Conservation (phyloP, 1,284 basidiomycete species). For the Leccinum subrobustum region DNA sequence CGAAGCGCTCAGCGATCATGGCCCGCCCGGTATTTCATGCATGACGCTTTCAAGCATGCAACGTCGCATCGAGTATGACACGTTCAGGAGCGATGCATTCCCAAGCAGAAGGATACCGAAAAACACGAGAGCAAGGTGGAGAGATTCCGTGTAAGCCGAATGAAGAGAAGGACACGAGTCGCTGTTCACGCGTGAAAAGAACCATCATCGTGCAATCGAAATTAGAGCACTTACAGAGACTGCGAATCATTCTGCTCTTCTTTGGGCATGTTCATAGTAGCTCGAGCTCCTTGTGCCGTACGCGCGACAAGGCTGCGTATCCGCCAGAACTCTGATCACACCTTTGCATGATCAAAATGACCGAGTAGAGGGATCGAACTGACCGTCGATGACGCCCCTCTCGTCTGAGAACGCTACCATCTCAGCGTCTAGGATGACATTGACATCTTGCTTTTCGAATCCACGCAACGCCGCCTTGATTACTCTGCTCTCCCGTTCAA, state of each 20-base stretch:
- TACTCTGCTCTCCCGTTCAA: not conserved
- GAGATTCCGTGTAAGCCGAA: constrained; percentile 42
- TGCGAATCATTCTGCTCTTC: constrained; percentile 18
- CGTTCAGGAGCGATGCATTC: constrained; percentile 47
- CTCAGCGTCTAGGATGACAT: constrained; percentile 80
- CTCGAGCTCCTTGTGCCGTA: constrained; percentile 55
- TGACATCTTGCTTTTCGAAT: constrained; percentile 35
- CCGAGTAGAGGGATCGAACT: constrained; percentile 10
- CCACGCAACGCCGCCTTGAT: constrained; percentile 38
- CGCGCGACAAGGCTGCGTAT: constrained; percentile 56
- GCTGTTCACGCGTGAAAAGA: constrained; percentile 16
- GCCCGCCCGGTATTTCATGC: constrained; percentile 52
- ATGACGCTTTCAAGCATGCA: constrained; percentile 58
- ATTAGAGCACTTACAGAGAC: constrained; percentile 19
- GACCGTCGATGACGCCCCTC: constrained; percentile 57
- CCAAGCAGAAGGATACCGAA: constrained; percentile 79
- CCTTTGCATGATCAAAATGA: constrained; percentile 4
- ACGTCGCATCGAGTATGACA: constrained; percentile 57
- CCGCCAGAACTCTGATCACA: constrained; percentile 63
- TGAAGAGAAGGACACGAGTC: constrained; percentile 47
- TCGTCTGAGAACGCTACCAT: constrained; percentile 71
- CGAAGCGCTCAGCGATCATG: constrained; percentile 56
- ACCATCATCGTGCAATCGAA: not conserved
- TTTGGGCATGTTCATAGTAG: constrained; percentile 22
- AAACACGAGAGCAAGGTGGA: constrained; percentile 78